Conservation (phyloP, 176 grass and related monocot genomes). For the Bromus sterilis region DNA sequence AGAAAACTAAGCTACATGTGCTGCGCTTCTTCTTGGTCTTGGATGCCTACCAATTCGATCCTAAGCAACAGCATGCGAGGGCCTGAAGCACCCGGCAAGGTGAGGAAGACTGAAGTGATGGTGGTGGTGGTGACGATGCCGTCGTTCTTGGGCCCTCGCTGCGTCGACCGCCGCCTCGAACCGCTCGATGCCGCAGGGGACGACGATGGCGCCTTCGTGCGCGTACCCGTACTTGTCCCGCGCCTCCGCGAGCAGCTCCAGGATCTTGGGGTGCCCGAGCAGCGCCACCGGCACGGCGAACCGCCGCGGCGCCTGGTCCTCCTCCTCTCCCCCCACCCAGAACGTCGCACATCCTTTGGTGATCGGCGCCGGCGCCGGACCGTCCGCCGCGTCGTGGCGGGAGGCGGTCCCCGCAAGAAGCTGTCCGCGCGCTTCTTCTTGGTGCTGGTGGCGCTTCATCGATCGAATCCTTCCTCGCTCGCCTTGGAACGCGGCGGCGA, state of each 20-base stretch:
- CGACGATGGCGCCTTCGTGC: background rate
- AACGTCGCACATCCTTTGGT: slow-evolving; percentile 6
- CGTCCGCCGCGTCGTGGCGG: background rate
- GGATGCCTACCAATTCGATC: background rate
- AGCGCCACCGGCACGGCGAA: slow-evolving; percentile 14
- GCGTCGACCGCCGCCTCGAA: background rate
- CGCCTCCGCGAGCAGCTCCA: slow-evolving; percentile 25
- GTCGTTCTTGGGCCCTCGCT: background rate
- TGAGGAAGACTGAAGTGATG: background rate
- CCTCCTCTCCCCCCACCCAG: background rate
- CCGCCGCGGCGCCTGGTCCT: background rate
- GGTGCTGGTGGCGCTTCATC: background rate
- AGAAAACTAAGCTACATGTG: background rate
- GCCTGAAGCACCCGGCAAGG: background rate
- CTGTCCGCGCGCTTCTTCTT: background rate
- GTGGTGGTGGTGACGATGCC: background rate
- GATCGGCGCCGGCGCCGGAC: background rate
- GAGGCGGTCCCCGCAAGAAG: background rate
- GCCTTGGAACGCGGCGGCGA: background rate
- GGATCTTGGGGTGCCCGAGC: slow-evolving; percentile 10
- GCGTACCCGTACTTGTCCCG: background rate
- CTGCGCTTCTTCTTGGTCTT: background rate
- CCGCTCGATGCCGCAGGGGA: background rate
- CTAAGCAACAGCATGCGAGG: background rate
- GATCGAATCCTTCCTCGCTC: background rate